Evolutionary conservation across 345 rosid genomes (phyloP).

Genomic region (Cardamine resedifolia): DNA sequence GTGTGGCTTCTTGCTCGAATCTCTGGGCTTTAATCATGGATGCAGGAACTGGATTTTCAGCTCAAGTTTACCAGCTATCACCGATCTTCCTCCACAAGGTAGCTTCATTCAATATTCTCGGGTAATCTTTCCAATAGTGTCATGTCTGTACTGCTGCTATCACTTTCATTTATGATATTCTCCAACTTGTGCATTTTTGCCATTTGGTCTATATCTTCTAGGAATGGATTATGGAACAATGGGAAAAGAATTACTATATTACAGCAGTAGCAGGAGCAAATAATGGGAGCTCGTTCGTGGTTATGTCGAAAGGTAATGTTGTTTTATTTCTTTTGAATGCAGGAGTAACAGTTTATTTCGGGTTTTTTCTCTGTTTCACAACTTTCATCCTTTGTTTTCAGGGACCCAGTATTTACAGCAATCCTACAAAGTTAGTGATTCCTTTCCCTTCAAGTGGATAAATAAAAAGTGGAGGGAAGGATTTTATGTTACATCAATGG

Average conservation of each 20-base stretch:
- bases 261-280: slow-evolving; percentile 93
- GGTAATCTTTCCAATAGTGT: neutral
- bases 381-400: slow-evolving; percentile 32
- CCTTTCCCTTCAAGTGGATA: slow-evolving; percentile 98
- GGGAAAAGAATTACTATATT: slow-evolving; percentile 94
- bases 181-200: slow-evolving; percentile 14
- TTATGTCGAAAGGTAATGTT: slow-evolving; percentile 90
- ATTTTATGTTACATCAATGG: slow-evolving; percentile 89
- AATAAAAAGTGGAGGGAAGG: slow-evolving; percentile 97
- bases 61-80: slow-evolving; percentile 85
- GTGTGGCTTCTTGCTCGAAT: slow-evolving; percentile 86
- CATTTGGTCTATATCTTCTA: slow-evolving; percentile 28
- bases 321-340: slow-evolving; percentile 14
- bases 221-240: slow-evolving; percentile 99
- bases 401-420: slow-evolving; percentile 95
- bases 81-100: slow-evolving; percentile 88
- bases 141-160: slow-evolving; percentile 8
- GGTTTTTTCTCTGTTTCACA: slow-evolving; percentile 9
- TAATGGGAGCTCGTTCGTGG: slow-evolving; percentile 87
- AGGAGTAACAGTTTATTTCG: neutral
- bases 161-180: slow-evolving; percentile 9
- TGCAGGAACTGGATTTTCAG: slow-evolving; percentile 82
- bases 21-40: slow-evolving; percentile 99
- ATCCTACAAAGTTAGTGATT: slow-evolving; percentile 94
- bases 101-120: slow-evolving; percentile 26